Conservation (phyloP, 139 green algal species). For the Picochlorum sp. region DNA sequence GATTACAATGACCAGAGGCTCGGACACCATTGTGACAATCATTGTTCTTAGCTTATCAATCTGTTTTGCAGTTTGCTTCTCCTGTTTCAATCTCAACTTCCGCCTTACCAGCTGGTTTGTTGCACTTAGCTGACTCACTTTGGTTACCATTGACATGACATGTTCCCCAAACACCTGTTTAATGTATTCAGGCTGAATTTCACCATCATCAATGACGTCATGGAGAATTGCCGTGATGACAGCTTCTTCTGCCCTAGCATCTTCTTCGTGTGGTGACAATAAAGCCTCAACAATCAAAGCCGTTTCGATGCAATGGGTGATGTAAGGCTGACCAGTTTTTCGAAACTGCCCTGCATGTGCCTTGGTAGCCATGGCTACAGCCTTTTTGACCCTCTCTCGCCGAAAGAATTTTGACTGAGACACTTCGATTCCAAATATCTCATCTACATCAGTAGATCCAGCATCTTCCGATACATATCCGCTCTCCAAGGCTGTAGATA, state of each 20-base stretch:
- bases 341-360: conserved; percentile 63
- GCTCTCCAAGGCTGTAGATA: neutral
- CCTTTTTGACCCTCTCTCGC: conserved; percentile 39
- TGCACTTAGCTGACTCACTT: conserved; percentile 70
- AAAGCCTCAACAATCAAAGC: conserved; percentile 77
- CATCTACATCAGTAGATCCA: conserved; percentile 20
- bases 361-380: conserved; percentile 69
- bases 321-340: conserved; percentile 84
- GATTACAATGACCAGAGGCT: conserved; percentile 82
- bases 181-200: conserved; percentile 42
- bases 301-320: conserved; percentile 87
- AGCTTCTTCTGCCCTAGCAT: conserved; percentile 58
- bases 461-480: neutral
- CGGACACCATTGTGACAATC: conserved; percentile 67
- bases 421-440: conserved; percentile 58
- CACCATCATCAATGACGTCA: conserved; percentile 90
- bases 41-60: conserved; percentile 43
- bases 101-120: conserved; percentile 83
- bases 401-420: conserved; percentile 46
- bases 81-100: conserved; percentile 39
- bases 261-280: conserved; percentile 23
- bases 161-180: conserved; percentile 52
- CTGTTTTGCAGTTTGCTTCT: conserved; percentile 28
- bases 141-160: conserved; percentile 66
- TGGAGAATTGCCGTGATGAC: conserved; percentile 85